A percentile compares a stretch with the other conserved stretches of the same genome.
phyloP scores from a whole-genome alignment of 352 stramenopile species.

The Pythium periplocum region DNA sequence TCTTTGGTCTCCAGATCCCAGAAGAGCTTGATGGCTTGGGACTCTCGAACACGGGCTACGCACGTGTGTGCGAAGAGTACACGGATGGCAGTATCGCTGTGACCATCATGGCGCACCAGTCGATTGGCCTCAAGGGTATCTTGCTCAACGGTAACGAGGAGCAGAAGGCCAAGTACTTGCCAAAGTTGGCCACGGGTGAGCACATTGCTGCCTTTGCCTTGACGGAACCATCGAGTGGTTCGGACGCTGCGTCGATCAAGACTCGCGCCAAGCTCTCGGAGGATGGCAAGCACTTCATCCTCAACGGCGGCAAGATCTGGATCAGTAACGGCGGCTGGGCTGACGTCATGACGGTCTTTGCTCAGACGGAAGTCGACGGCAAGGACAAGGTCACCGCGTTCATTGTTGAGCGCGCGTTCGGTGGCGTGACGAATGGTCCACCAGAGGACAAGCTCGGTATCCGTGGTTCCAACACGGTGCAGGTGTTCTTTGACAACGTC shows the following conservation, averaged over 20 bases:
- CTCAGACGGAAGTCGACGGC: conserved; percentile 91
- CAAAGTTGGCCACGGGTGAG: conserved; percentile 85
- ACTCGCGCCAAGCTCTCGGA: conserved; percentile 87
- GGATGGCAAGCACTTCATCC: conserved; percentile 87
- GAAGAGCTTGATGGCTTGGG: conserved; percentile 74
- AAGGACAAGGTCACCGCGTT: conserved; percentile 98
- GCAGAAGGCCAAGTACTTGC: conserved; percentile 87
- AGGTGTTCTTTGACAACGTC: conserved; percentile 95
- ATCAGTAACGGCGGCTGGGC: conserved; percentile 96
- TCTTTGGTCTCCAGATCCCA: conserved; percentile 84
- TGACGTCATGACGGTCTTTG: conserved; percentile 97
- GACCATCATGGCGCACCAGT: conserved; percentile 86
- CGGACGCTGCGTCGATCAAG: conserved; percentile 87
- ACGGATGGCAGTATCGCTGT: conserved; percentile 73
- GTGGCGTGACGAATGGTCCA: conserved; percentile 88
- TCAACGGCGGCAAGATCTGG: conserved; percentile 96
- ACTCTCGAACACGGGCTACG: conserved; percentile 82
- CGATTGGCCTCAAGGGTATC: conserved; percentile 85
- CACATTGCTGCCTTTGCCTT: conserved; percentile 84
- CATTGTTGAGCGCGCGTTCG: conserved; percentile 93
- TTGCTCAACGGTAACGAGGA: conserved; percentile 80
- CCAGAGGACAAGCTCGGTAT: conserved; percentile 98
- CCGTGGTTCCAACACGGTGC: conserved; percentile 94
- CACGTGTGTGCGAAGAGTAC: conserved; percentile 82
- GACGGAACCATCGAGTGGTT: conserved; percentile 89